These are phyloP conservation scores for Penicillium sp. DNA, from an alignment of 2,329 filamentous ascomycete genomes.

Conservation along the genomic window DNA sequence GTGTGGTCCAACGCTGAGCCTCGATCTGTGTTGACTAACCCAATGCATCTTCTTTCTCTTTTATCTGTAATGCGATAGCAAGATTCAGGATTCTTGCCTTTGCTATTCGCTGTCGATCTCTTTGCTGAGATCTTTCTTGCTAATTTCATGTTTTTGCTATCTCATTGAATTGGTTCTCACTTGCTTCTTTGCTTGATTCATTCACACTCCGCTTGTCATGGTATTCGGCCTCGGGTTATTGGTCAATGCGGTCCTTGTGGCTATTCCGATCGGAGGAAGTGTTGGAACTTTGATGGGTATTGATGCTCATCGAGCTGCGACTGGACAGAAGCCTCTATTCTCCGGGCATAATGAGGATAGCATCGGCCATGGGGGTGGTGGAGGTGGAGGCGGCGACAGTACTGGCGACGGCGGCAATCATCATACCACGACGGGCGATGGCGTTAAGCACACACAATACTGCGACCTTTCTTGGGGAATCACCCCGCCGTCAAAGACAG, in stretches of 20 bases:
- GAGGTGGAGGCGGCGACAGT: conserved; percentile 15
- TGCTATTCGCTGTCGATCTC: background rate
- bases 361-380: conserved; percentile 20
- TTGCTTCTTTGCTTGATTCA: conserved; percentile 20
- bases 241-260: conserved; percentile 51
- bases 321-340: conserved; percentile 48
- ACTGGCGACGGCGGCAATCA: conserved; percentile 11
- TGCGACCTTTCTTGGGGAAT: conserved; percentile 49
- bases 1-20: background rate
- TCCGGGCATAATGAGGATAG: conserved; percentile 21
- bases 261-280: conserved; percentile 50
- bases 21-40: conserved; percentile 3
- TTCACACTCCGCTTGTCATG: conserved; percentile 9
- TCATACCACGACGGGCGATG: conserved; percentile 31
- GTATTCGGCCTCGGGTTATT: conserved; percentile 38
- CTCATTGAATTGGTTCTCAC: background rate
- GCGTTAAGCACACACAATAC: conserved; percentile 35
- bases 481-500: conserved; percentile 43
- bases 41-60: background rate
- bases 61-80: background rate
- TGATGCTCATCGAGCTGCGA: conserved; percentile 44
- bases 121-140: background rate
- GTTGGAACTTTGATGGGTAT: conserved; percentile 51
- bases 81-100: conserved; percentile 4
- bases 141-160: background rate